Evolutionary conservation across 164 flowering plant species (phyloP).

Genomic region (Cinnamomum micranthum): DNA sequence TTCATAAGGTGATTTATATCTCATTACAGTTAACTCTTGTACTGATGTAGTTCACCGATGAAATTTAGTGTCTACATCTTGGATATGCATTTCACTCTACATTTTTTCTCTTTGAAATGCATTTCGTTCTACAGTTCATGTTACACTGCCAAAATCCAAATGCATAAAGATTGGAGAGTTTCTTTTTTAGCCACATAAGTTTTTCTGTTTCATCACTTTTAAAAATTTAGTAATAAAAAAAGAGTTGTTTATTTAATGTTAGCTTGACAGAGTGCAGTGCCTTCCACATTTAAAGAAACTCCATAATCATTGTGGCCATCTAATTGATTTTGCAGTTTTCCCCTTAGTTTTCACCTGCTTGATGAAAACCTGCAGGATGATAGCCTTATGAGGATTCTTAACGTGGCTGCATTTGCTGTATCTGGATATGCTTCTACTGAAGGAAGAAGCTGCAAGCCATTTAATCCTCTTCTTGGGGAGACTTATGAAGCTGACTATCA

Average conservation of each 20-base stretch:
- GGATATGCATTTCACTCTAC: not conserved
- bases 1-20: not conserved
- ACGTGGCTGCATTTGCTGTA: slow-evolving; percentile 96
- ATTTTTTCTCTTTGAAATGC: not conserved
- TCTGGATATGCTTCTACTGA: slow-evolving; percentile 98
- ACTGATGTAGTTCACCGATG: not conserved
- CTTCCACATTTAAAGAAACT: too few species aligned
- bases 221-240: too few species aligned
- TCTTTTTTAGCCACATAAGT: too few species aligned
- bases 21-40: not conserved
- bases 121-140: not conserved
- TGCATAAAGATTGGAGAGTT: not conserved
- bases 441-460: slow-evolving; percentile 91
- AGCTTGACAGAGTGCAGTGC: not conserved
- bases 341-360: not conserved
- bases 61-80: not conserved
- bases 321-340: not conserved
- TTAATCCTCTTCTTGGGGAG: slow-evolving; percentile 93
- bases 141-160: not conserved
- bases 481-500: slow-evolving; percentile 94
- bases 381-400: slow-evolving; percentile 81
- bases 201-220: too few species aligned
- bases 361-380: slow-evolving; percentile 50
- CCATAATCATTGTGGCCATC: not conserved
- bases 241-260: not conserved